These are phyloP conservation scores for Vaccinium corymbosum DNA, from an alignment of 148 eudicot genomes.

Conservation along the genomic window DNA sequence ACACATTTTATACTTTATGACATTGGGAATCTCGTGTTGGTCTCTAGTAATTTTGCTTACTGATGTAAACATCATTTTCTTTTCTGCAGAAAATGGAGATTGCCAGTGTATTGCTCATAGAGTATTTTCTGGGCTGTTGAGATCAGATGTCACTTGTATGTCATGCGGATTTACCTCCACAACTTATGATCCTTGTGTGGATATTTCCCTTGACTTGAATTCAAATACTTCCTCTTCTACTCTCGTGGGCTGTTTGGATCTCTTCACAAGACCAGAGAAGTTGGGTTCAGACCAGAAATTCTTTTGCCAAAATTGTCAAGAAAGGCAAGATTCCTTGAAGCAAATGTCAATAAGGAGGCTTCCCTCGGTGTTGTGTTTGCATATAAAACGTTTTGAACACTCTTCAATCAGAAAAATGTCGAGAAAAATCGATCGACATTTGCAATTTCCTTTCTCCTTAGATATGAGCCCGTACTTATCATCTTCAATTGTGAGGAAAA, in stretches of 20 bases:
- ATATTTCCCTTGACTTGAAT: slow-evolving; percentile 60
- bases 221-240: slow-evolving; percentile 25
- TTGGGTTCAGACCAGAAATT: slow-evolving; percentile 65
- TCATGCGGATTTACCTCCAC: slow-evolving; percentile 62
- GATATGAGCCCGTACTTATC: slow-evolving; percentile 66
- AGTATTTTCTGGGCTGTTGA: slow-evolving; percentile 59
- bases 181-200: slow-evolving; percentile 64
- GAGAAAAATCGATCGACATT: slow-evolving; percentile 52
- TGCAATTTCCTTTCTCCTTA: slow-evolving; percentile 64
- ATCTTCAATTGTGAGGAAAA: slow-evolving; percentile 46
- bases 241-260: slow-evolving; percentile 53
- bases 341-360: slow-evolving; percentile 65
- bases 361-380: slow-evolving; percentile 53
- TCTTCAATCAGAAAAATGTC: slow-evolving; percentile 46
- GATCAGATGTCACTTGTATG: slow-evolving; percentile 65
- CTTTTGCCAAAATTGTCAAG: slow-evolving; percentile 54
- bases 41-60: neutral
- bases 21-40: neutral
- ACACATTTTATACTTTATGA: neutral
- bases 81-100: slow-evolving; percentile 46
- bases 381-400: slow-evolving; percentile 67
- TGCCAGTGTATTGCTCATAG: slow-evolving; percentile 69
- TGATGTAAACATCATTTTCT: slow-evolving; percentile 15
- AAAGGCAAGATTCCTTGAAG: slow-evolving; percentile 53
- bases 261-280: slow-evolving; percentile 61